phyloP scores from a whole-genome alignment of 495 filamentous ascomycete genomes.

The Baudoinia panamericana region DNA sequence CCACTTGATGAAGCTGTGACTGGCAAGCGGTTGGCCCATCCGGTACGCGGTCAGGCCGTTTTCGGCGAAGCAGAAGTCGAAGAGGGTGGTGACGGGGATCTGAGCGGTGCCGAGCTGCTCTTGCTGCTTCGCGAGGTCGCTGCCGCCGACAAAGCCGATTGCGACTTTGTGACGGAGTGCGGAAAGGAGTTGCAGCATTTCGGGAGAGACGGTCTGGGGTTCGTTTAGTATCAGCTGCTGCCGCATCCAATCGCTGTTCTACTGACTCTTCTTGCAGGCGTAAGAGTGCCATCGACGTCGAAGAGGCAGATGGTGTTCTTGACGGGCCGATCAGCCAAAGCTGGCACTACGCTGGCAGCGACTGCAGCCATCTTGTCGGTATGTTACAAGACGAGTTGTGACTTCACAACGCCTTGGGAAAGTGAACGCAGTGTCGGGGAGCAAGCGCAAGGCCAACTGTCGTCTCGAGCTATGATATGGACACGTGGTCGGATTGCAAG shows the following conservation, averaged over 20 bases:
- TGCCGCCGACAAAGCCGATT: conserved; percentile 63
- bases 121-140: conserved; percentile 82
- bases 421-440: no score
- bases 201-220: conserved; percentile 48
- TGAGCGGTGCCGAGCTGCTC: conserved; percentile 67
- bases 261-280: conserved; percentile 57
- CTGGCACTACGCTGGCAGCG: conserved; percentile 50
- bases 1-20: conserved; percentile 79
- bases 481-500: no score
- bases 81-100: conserved; percentile 60
- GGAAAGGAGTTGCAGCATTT: conserved; percentile 72
- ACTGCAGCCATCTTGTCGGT: conserved; percentile 5
- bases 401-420: no score
- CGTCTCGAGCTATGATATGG: no score
- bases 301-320: conserved; percentile 86
- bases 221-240: conserved; percentile 1
- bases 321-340: conserved; percentile 66
- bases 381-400: no score
- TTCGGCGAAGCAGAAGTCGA: conserved; percentile 94
- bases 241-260: background rate
- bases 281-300: conserved; percentile 85
- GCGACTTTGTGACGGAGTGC: conserved; percentile 74
- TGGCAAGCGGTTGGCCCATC: conserved; percentile 55
- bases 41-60: conserved; percentile 90
- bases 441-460: no score